Evolutionary conservation across 345 rosid genomes (phyloP).

Genomic region (Hevea brasiliensis): DNA sequence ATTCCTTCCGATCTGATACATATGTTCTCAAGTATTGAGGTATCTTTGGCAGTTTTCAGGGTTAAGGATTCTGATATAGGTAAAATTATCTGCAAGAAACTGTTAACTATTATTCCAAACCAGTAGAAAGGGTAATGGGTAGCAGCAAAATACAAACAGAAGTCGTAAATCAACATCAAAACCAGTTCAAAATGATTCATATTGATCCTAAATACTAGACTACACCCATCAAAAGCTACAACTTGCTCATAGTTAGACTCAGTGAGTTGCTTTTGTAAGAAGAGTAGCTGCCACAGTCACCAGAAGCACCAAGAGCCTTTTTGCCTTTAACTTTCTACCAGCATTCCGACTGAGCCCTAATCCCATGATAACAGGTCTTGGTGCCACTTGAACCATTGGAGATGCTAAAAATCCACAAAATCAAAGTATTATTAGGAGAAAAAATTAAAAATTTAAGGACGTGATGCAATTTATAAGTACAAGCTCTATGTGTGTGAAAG

Average conservation of each 20-base stretch:
- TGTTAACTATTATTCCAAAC: neutral
- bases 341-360: slow-evolving; percentile 37
- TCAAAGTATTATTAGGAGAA: neutral
- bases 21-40: neutral
- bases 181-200: neutral
- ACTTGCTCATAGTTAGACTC: slow-evolving; percentile 3
- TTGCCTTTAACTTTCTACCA: slow-evolving; percentile 31
- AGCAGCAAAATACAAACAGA: neutral
- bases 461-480: neutral
- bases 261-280: slow-evolving; percentile 21
- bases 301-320: slow-evolving; percentile 23
- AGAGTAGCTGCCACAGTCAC: slow-evolving; percentile 30
- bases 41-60: too few species aligned
- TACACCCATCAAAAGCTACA: neutral
- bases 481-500: neutral
- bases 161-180: neutral
- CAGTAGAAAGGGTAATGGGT: neutral
- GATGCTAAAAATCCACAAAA: slow-evolving; percentile 35
- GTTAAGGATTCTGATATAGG: too few species aligned
- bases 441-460: neutral
- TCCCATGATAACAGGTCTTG: slow-evolving; percentile 45
- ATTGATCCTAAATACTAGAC: neutral
- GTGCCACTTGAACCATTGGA: slow-evolving; percentile 44
- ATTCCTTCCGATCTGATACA: too few species aligned
- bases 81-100: neutral